Evolutionary conservation across 345 rosid genomes (phyloP).

Genomic region (Hibiscus trionum): DNA sequence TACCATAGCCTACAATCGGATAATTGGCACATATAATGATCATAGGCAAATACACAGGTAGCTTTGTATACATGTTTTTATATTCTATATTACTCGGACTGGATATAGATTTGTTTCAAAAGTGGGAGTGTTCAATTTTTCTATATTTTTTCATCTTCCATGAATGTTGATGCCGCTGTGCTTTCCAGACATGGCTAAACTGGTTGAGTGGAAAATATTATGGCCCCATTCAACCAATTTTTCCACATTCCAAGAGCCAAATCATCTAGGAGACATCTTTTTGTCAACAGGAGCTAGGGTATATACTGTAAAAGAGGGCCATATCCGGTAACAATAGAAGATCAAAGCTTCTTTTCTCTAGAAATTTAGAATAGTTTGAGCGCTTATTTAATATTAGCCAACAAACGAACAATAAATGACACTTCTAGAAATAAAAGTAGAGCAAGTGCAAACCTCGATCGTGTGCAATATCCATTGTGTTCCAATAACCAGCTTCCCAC

Average conservation of each 20-base stretch:
- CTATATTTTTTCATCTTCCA: neutral
- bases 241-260: neutral
- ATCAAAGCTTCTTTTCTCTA: neutral
- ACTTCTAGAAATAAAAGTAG: neutral
- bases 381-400: neutral
- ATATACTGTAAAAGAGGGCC: neutral
- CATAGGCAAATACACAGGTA: neutral
- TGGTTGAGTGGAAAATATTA: neutral
- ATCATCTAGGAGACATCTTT: neutral
- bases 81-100: neutral
- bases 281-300: neutral
- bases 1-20: neutral
- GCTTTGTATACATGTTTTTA: neutral
- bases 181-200: neutral
- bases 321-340: neutral
- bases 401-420: neutral
- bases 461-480: constrained; percentile 97
- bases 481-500: constrained; percentile 99
- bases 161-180: neutral
- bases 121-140: neutral
- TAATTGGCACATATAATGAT: neutral
- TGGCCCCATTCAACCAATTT: neutral
- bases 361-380: neutral
- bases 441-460: constrained; percentile 61
- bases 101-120: neutral